A percentile compares a stretch with the other conserved stretches of the same genome.
phyloP scores from a whole-genome alignment of 2,329 filamentous ascomycete genomes.

The Cercospora sojina region DNA sequence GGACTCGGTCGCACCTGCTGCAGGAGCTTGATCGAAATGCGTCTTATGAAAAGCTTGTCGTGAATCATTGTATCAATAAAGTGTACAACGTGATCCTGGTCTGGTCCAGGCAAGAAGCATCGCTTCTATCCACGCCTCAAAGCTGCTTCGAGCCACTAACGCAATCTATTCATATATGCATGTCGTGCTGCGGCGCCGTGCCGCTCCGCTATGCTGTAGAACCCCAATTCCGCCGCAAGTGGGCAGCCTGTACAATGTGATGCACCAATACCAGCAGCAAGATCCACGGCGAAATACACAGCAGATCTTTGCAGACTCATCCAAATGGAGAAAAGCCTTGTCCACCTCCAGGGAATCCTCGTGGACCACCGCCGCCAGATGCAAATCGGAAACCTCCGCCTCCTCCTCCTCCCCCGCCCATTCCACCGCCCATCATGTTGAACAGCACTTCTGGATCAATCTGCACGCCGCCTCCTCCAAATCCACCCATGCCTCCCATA shows the following conservation, averaged over 20 bases:
- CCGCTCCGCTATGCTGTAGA: not conserved
- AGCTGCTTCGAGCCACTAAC: not conserved
- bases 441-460: conserved; percentile 78
- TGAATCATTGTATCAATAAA: not conserved
- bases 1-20: conserved; percentile 1
- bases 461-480: conserved; percentile 44
- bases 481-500: conserved; percentile 40
- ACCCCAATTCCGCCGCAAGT: not conserved
- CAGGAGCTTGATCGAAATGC: not conserved
- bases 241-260: not conserved
- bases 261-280: not conserved
- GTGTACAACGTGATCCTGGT: not conserved
- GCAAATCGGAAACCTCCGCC: conserved; percentile 40
- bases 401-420: conserved; percentile 48
- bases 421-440: conserved; percentile 75
- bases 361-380: conserved; percentile 23
- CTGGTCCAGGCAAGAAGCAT: not conserved
- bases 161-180: not conserved
- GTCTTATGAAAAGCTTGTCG: not conserved
- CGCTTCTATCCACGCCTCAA: not conserved
- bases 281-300: not conserved
- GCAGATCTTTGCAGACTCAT: conserved; percentile 1
- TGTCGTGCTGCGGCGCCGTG: not conserved
- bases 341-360: conserved; percentile 16
- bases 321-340: conserved; percentile 25